phyloP scores from a whole-genome alignment of 2,329 filamentous ascomycete genomes.

The Penicillium sp. region DNA sequence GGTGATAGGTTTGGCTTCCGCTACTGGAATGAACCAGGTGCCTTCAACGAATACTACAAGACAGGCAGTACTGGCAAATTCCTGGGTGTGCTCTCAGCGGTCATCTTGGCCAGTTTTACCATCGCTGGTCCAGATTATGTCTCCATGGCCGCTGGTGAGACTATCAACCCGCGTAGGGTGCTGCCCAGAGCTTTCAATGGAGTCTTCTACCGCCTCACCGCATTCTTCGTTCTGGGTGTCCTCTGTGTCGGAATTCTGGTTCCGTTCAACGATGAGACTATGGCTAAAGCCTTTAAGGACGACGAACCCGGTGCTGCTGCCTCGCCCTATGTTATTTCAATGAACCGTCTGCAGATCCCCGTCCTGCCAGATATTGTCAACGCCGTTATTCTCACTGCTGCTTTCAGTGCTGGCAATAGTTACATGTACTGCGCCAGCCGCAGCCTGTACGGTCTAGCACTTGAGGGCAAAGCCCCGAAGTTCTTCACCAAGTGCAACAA shows the following conservation, averaged over 20 bases:
- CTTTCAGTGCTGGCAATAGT: conserved; percentile 68
- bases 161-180: conserved; percentile 66
- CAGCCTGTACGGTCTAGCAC: conserved; percentile 65
- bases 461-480: conserved; percentile 68
- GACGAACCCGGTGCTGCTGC: conserved; percentile 66
- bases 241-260: conserved; percentile 71
- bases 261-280: conserved; percentile 63
- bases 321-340: conserved; percentile 67
- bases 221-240: conserved; percentile 73
- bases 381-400: conserved; percentile 66
- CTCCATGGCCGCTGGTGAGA: conserved; percentile 64
- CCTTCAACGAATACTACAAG: conserved; percentile 66
- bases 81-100: conserved; percentile 72
- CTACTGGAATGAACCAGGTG: conserved; percentile 64
- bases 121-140: conserved; percentile 69
- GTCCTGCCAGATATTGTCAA: conserved; percentile 71
- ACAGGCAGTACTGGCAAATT: conserved; percentile 67
- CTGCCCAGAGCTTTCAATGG: conserved; percentile 75
- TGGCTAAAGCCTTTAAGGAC: conserved; percentile 60
- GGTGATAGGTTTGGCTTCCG: conserved; percentile 72
- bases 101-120: conserved; percentile 69
- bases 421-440: conserved; percentile 68
- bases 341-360: conserved; percentile 63
- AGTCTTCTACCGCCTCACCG: conserved; percentile 73
- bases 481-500: conserved; percentile 63